Percentiles rank a stretch among this genome's conserved stretches.
These are phyloP conservation scores for Colletotrichum australisinense DNA, from an alignment of 2,329 filamentous ascomycete species.

Conservation along the genomic window DNA sequence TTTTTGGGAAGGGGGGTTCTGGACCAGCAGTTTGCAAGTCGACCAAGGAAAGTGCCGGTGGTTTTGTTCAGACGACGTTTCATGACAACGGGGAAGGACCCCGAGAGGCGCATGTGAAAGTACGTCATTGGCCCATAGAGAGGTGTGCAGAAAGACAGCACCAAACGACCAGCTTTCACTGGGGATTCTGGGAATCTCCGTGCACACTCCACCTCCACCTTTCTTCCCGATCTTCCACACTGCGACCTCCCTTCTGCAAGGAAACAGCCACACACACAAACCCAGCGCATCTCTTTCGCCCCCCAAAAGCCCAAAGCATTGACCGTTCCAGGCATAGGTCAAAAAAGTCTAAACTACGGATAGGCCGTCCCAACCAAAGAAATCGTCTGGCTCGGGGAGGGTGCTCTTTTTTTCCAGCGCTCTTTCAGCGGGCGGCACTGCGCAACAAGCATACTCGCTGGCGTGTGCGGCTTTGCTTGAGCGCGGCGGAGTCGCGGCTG, in stretches of 20 bases:
- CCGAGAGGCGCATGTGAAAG: conserved; percentile 30
- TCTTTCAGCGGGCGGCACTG: background rate
- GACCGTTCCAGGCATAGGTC: conserved; percentile 11
- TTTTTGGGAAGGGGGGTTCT: background rate
- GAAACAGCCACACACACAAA: conserved; percentile 14
- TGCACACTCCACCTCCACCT: conserved; percentile 34
- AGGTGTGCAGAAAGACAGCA: background rate
- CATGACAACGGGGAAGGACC: conserved; percentile 17
- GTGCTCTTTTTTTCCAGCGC: background rate
- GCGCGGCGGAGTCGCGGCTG: background rate
- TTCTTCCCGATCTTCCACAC: conserved; percentile 15
- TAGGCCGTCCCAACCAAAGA: conserved; percentile 24
- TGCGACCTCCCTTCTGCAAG: conserved; percentile 14
- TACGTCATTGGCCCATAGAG: conserved; percentile 29
- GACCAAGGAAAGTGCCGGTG: background rate
- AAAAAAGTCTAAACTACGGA: conserved; percentile 6
- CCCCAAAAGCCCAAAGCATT: conserved; percentile 9
- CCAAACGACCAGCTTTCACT: conserved; percentile 11
- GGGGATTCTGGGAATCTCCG: conserved; percentile 13
- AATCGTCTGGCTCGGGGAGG: conserved; percentile 1
- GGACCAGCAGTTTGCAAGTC: background rate
- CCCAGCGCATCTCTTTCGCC: background rate
- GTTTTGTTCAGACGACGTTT: conserved; percentile 26
- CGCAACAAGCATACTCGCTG: background rate
- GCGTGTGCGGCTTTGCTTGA: background rate